These are phyloP conservation scores for Skeletonema menzelii DNA, from an alignment of 108 stramenopile species.

Conservation along the genomic window DNA sequence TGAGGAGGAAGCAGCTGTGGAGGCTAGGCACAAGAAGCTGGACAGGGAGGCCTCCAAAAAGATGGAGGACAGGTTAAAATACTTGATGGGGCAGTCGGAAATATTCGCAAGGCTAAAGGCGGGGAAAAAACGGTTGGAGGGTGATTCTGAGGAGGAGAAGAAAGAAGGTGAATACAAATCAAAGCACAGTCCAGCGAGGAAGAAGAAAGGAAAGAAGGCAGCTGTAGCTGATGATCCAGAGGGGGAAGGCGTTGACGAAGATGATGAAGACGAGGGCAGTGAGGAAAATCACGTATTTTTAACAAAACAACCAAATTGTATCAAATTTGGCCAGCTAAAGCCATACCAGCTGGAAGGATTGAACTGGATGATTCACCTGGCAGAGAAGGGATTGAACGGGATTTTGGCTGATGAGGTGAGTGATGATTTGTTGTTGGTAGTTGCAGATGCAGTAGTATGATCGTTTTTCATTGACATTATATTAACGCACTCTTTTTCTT, in stretches of 20 bases:
- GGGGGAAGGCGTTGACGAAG: conserved; percentile 32
- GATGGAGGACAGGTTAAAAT: conserved; percentile 85
- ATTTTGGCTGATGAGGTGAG: conserved; percentile 98
- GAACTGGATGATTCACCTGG: conserved; percentile 98
- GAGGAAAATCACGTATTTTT: conserved; percentile 72
- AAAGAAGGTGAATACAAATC: conserved; percentile 29
- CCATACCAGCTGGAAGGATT: conserved; percentile 95
- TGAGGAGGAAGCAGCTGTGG: conserved; percentile 63
- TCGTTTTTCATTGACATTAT: neutral
- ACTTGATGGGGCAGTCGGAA: conserved; percentile 91
- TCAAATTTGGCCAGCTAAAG: conserved; percentile 86
- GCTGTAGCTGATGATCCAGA: conserved; percentile 47
- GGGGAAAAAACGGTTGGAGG: conserved; percentile 37
- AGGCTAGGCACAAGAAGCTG: conserved; percentile 64
- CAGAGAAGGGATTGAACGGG: conserved; percentile 91
- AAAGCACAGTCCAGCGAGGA: conserved; percentile 14
- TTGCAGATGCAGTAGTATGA: conserved; percentile 11
- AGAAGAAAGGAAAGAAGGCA: conserved; percentile 15
- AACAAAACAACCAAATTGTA: conserved; percentile 86
- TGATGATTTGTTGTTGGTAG: conserved; percentile 28
- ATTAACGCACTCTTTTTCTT: neutral
- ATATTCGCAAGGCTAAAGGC: conserved; percentile 91
- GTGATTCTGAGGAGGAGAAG: conserved; percentile 60
- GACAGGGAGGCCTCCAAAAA: conserved; percentile 77
- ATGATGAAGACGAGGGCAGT: conserved; percentile 43